Evolutionary conservation across 2,329 filamentous ascomycete genomes (phyloP).

Genomic region (Colletotrichum sp.): DNA sequence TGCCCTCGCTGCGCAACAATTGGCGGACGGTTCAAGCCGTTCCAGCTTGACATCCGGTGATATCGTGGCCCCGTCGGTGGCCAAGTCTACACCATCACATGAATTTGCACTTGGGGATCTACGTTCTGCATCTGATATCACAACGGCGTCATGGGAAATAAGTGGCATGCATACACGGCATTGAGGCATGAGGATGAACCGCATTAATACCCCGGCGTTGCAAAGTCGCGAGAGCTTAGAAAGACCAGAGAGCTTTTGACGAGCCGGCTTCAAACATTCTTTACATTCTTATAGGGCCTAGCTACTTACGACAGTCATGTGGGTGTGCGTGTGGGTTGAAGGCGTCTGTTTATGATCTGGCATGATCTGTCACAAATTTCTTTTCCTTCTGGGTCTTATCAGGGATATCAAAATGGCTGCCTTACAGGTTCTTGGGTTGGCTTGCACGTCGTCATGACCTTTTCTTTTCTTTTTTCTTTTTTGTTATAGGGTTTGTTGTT

Average conservation of each 20-base stretch:
- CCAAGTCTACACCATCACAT: background rate
- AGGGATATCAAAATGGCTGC: slow-evolving; percentile 18
- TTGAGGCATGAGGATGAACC: slow-evolving; percentile 10
- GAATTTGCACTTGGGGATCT: background rate
- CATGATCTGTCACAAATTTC: background rate
- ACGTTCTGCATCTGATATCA: slow-evolving; percentile 16
- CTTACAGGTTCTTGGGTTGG: background rate
- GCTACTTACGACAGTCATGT: slow-evolving; percentile 3
- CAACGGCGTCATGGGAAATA: slow-evolving; percentile 15
- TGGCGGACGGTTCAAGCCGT: slow-evolving; percentile 82
- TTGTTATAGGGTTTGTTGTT: background rate
- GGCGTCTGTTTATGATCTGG: background rate
- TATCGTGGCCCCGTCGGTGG: background rate
- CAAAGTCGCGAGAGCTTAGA: slow-evolving; percentile 19
- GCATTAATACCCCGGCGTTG: slow-evolving; percentile 22
- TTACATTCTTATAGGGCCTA: slow-evolving; percentile 9
- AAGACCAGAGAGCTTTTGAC: slow-evolving; percentile 18
- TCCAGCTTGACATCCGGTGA: slow-evolving; percentile 80
- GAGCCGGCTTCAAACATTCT: slow-evolving; percentile 19
- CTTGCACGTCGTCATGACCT: slow-evolving; percentile 17
- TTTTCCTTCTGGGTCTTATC: background rate
- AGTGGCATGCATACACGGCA: slow-evolving; percentile 19
- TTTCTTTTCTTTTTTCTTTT: background rate
- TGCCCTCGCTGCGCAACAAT: slow-evolving; percentile 82
- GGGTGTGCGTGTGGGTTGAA: background rate